phyloP scores from a whole-genome alignment of 2,329 filamentous ascomycete species.

The Aspergillus aculeatus region DNA sequence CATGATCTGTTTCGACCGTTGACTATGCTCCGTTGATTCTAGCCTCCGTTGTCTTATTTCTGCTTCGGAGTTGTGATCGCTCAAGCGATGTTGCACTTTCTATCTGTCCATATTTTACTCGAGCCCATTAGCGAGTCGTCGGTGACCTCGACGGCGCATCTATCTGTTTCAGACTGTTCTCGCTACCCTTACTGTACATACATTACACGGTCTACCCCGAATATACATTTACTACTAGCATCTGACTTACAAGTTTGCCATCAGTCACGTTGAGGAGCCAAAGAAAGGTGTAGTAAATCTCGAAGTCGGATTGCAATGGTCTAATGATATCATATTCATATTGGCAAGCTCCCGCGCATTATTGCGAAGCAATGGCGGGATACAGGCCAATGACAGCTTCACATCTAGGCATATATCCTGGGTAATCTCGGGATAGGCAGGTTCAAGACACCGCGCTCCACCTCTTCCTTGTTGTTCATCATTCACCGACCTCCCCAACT shows the following conservation, averaged over 20 bases:
- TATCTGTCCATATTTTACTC: not conserved
- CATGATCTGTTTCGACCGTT: not conserved
- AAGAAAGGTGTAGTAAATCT: not conserved
- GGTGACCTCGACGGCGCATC: not conserved
- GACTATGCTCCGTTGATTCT: not conserved
- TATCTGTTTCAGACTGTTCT: not conserved
- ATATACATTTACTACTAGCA: not conserved
- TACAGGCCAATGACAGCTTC: too few relatives aligned
- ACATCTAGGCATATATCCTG: too few relatives aligned
- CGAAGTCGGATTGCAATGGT: not conserved
- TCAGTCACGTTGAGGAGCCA: not conserved
- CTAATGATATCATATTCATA: not conserved
- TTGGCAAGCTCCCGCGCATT: too few relatives aligned
- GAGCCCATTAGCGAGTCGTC: conserved; percentile 8
- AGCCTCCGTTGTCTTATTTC: not conserved
- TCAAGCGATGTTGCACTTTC: not conserved
- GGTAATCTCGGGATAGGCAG: too few relatives aligned
- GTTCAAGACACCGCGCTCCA: too few relatives aligned
- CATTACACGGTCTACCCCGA: not conserved
- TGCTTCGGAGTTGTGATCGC: not conserved
- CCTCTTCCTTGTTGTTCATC: too few relatives aligned
- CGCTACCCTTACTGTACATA: not conserved
- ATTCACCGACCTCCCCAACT: too few relatives aligned
- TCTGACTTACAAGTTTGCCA: not conserved
- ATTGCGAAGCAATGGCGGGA: too few relatives aligned